Evolutionary conservation across 495 filamentous ascomycete species (phyloP), one percentile per base, ranked within the genome.

Genomic region (Hypoxylon fuscum): DNA sequence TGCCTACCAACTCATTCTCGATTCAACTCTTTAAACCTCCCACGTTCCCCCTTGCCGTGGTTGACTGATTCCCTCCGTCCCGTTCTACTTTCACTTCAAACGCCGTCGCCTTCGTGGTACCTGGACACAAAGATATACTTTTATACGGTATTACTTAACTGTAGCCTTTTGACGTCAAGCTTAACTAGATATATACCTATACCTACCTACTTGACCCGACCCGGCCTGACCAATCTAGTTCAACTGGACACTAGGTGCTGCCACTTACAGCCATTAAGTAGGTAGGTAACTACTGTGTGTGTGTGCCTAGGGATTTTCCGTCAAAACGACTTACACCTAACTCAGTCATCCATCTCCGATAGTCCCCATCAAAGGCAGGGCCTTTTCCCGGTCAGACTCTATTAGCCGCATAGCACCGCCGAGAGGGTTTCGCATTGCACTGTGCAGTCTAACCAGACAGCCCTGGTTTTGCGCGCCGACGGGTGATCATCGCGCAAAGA

Each of bases 331-430:
- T 66, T 66, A 61, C 63, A 66, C 63, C 55, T 8, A 66, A 55
- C 50, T 66, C 51, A 66, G 62, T 46, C 41, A 66, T 45, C 44
- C 62, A 60, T 57, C 29, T 58, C 57, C 52, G 63, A 65, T 59
- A 66, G 34, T 66, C 57, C 27, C 56, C 63, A 66, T 66, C 46
- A 29, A 44, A 66, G 57, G 52, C 63, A 57, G 63, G 63, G 62
- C 57, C 53, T 61, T 66, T 66, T 66, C 57, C 57, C 63, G 56
- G 56, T 61, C 56, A 61, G 50, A 66, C 46, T 66, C 41, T 61
- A 66, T 66, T 66, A 66, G 63, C 63, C 63, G 63, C 63, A 66
- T 66, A 66, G 56, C 63, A 66, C 56, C 63, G 63, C 63, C 63
- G 63, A 66, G 52, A 66, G 25, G 38, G 47, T 43, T 51, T 55